Conservation (phyloP, 208 protist species). For the Herpetomonas tarakana region DNA sequence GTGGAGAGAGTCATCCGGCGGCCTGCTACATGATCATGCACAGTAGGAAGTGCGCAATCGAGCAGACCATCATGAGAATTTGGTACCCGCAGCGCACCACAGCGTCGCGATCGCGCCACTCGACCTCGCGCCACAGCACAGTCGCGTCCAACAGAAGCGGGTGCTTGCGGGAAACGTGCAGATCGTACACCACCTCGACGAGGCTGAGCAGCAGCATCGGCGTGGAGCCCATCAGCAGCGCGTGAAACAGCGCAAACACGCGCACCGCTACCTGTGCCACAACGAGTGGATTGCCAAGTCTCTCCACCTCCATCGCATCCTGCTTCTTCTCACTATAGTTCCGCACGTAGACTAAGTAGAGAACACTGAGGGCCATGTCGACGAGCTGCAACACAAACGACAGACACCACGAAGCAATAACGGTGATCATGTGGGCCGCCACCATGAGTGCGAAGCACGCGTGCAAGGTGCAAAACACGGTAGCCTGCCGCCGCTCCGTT, state of each 20-base stretch:
- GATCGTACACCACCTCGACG: constrained; percentile 59
- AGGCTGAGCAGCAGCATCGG: constrained; percentile 23
- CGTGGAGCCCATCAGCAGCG: constrained; percentile 31
- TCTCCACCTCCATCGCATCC: constrained; percentile 60
- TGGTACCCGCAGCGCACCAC: constrained; percentile 42
- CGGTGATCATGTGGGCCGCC: constrained; percentile 24
- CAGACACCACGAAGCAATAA: constrained; percentile 34
- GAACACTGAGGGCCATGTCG: constrained; percentile 32
- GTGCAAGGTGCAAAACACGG: constrained; percentile 58
- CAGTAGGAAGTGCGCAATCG: constrained; percentile 25
- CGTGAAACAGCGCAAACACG: constrained; percentile 45
- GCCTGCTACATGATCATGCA: neutral
- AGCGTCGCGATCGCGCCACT: constrained; percentile 25
- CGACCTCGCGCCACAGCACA: constrained; percentile 62
- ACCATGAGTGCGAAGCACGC: constrained; percentile 46
- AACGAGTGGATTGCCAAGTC: constrained; percentile 47
- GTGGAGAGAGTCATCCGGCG: too few species aligned
- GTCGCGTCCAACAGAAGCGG: constrained; percentile 63
- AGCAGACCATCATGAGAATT: constrained; percentile 25
- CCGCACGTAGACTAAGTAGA: constrained; percentile 35
- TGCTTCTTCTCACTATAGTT: constrained; percentile 52
- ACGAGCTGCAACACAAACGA: constrained; percentile 53
- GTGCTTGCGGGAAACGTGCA: constrained; percentile 28
- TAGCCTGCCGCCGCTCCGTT: constrained; percentile 25
- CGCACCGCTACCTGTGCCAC: constrained; percentile 50